phyloP scores from a whole-genome alignment of 2,329 filamentous ascomycete genomes.

The Bipolaris bicolor region DNA sequence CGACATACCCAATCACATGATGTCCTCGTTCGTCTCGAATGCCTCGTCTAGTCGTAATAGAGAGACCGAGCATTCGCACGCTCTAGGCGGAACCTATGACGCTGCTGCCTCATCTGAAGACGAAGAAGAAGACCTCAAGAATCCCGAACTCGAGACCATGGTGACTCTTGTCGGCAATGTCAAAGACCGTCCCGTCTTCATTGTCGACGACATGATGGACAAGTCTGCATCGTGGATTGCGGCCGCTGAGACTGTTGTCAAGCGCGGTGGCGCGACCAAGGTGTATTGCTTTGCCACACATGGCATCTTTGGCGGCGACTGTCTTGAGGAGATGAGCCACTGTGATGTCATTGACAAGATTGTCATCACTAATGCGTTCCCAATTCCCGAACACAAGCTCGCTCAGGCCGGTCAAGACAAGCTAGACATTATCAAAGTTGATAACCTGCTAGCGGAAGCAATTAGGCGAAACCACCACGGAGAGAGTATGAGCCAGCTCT shows the following conservation, averaged over 20 bases:
- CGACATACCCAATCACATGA: conserved; percentile 79
- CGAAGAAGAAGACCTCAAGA: conserved; percentile 86
- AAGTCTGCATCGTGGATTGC: conserved; percentile 97
- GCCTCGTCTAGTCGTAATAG: conserved; percentile 64
- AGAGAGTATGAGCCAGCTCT: conserved; percentile 71
- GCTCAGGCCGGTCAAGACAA: conserved; percentile 70
- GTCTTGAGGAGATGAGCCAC: conserved; percentile 84
- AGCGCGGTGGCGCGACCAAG: conserved; percentile 86
- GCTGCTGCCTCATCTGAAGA: conserved; percentile 85
- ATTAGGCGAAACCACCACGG: conserved; percentile 97
- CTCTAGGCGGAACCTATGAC: conserved; percentile 83
- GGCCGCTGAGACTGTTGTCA: conserved; percentile 94
- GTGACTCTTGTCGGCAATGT: conserved; percentile 98
- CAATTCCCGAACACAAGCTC: conserved; percentile 77
- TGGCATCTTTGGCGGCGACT: conserved; percentile 89
- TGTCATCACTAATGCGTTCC: conserved; percentile 96
- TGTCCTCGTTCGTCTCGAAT: conserved; percentile 79
- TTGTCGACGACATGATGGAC: conserved; percentile 99
- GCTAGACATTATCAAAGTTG: conserved; percentile 87
- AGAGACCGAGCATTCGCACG: conserved; percentile 64
- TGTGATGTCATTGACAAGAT: conserved; percentile 95
- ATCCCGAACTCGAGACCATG: conserved; percentile 85
- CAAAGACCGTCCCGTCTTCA: conserved; percentile 83
- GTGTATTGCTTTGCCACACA: conserved; percentile 99
- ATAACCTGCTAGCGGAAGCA: conserved; percentile 84